Conservation (phyloP, 768 basidiomycete species). For the Mycena polygramma region DNA sequence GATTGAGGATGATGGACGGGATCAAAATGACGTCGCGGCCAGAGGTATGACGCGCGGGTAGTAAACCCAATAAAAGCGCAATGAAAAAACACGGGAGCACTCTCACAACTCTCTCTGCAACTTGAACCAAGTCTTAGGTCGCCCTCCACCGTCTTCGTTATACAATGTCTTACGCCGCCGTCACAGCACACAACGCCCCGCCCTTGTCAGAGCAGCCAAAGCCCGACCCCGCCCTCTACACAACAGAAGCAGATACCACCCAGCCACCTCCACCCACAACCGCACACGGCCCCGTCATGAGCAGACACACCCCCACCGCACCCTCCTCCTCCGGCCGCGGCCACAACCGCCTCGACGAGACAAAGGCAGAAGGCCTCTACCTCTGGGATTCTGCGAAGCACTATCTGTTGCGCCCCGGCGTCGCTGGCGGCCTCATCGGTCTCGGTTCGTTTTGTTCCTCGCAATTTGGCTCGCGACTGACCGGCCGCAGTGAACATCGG, state of each 20-base stretch:
- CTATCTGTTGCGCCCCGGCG: slow-evolving; percentile 72
- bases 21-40: too few relatives aligned
- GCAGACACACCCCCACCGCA: slow-evolving; percentile 7
- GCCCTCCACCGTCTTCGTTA: too few relatives aligned
- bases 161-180: slow-evolving; percentile 65
- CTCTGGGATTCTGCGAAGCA: slow-evolving; percentile 66
- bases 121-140: too few relatives aligned
- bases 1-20: too few relatives aligned
- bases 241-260: slow-evolving; percentile 70
- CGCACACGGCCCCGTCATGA: slow-evolving; percentile 34
- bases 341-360: slow-evolving; percentile 55
- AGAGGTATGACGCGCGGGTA: too few relatives aligned
- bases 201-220: slow-evolving; percentile 64
- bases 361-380: slow-evolving; percentile 65
- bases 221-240: slow-evolving; percentile 72
- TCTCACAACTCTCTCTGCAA: too few relatives aligned
- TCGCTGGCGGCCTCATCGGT: slow-evolving; percentile 80
- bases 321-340: slow-evolving; percentile 34
- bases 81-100: too few relatives aligned
- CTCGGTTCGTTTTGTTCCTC: too few relatives aligned
- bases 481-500: slow-evolving; percentile 74
- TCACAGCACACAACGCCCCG: slow-evolving; percentile 71
- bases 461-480: too few relatives aligned
- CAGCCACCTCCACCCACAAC: slow-evolving; percentile 56
- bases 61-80: too few relatives aligned